A percentile compares a stretch with the other conserved stretches of the same genome.
These are phyloP conservation scores for Ettlia oleoabundans DNA, from an alignment of 139 green algal genomes.

Conservation along the genomic window DNA sequence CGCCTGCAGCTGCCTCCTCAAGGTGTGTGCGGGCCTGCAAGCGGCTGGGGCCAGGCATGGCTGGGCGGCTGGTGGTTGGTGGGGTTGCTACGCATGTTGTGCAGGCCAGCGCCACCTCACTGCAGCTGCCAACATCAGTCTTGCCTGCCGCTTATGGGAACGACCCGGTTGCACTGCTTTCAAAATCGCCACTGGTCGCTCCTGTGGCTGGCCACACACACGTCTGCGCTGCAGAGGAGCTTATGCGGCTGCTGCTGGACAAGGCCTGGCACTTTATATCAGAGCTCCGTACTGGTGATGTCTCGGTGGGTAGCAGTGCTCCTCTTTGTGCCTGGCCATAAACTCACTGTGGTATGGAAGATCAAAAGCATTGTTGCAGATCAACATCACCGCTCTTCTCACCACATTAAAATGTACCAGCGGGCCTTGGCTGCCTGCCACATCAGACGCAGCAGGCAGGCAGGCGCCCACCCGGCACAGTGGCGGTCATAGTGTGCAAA, in stretches of 20 bases:
- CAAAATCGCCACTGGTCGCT: neutral
- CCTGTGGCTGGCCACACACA: neutral
- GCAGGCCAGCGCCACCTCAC: too few species aligned
- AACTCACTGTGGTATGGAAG: too few species aligned
- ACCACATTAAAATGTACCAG: too few species aligned
- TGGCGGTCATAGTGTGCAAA: neutral
- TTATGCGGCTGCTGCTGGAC: constrained; percentile 7
- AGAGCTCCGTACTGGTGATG: constrained; percentile 15
- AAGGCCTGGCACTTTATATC: neutral
- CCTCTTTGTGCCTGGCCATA: neutral
- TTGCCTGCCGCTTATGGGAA: too few species aligned
- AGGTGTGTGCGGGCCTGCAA: neutral
- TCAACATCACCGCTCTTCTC: too few species aligned
- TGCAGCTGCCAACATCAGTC: too few species aligned
- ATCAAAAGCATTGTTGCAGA: too few species aligned
- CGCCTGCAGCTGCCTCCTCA: neutral
- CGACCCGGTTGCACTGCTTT: neutral
- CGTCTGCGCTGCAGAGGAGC: neutral
- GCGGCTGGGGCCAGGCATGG: neutral
- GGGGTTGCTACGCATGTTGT: neutral
- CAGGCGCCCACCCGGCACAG: too few species aligned
- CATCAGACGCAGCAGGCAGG: too few species aligned
- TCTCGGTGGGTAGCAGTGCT: constrained; percentile 10
- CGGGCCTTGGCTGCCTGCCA: too few species aligned
- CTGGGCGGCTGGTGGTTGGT: neutral